Conservation (phyloP, 441 rosid genomes). For the Croton setiger region DNA sequence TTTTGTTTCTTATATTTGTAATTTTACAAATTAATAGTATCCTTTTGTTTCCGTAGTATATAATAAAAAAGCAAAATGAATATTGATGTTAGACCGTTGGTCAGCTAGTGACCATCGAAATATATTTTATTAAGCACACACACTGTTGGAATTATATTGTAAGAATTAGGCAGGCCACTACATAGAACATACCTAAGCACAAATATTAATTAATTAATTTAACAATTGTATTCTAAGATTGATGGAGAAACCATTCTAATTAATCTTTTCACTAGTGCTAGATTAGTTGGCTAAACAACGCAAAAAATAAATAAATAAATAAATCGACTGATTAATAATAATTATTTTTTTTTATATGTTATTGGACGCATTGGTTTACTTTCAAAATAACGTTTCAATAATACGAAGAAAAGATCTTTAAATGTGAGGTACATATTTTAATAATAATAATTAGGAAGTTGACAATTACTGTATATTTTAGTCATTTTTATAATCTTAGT, state of each 20-base stretch:
- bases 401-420: background rate
- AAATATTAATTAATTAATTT: background rate
- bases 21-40: background rate
- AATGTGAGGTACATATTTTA: too few relatives aligned
- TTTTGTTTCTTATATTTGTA: background rate
- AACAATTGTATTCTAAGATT: too few relatives aligned
- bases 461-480: background rate
- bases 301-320: too few relatives aligned
- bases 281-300: background rate
- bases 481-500: background rate
- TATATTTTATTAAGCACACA: background rate
- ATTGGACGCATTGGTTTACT: background rate
- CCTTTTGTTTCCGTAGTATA: background rate
- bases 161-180: background rate
- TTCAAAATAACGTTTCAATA: background rate
- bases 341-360: background rate
- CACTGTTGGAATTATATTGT: background rate
- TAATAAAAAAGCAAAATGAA: background rate
- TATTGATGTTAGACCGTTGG: background rate
- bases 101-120: background rate
- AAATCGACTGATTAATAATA: background rate
- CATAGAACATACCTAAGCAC: conserved; percentile 6
- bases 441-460: background rate
- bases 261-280: background rate
- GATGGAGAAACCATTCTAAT: too few relatives aligned